These are phyloP conservation scores for Chlorella ohadii DNA, from an alignment of 139 green algal species.

Conservation along the genomic window DNA sequence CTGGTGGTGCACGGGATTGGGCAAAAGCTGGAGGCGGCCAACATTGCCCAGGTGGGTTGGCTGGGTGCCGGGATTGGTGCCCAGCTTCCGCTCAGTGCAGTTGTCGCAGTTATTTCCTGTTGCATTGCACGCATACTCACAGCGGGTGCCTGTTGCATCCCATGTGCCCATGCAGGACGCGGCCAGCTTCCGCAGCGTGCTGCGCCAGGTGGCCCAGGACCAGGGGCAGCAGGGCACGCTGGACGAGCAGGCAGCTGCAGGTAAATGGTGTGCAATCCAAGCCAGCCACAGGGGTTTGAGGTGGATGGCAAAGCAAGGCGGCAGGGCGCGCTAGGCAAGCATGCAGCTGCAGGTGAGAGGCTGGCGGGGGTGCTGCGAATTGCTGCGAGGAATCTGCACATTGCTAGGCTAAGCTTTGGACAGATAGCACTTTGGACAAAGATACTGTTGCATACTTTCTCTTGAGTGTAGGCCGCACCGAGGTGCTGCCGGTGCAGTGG, in stretches of 20 bases:
- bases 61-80: too few species aligned
- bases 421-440: too few species aligned
- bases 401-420: too few species aligned
- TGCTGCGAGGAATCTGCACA: too few species aligned
- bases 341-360: too few species aligned
- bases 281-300: background rate
- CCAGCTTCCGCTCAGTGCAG: too few species aligned
- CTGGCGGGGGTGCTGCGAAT: too few species aligned
- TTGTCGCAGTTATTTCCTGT: too few species aligned
- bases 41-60: slow-evolving; percentile 73
- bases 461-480: slow-evolving; percentile 35
- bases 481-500: slow-evolving; percentile 81
- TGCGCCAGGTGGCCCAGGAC: slow-evolving; percentile 28
- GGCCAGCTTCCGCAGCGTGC: slow-evolving; percentile 14
- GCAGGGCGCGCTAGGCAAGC: too few species aligned
- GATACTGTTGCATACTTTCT: too few species aligned
- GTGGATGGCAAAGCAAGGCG: background rate
- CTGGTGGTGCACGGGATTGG: slow-evolving; percentile 85
- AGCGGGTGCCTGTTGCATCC: too few species aligned
- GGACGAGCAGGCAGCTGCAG: slow-evolving; percentile 4
- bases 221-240: slow-evolving; percentile 1
- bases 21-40: slow-evolving; percentile 65
- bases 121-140: too few species aligned
- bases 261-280: background rate
- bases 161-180: slow-evolving; percentile 36